A percentile compares a stretch with the other conserved stretches of the same genome.
These are phyloP conservation scores for Nothomitra cinnamomea DNA, from an alignment of 2,329 filamentous ascomycete genomes.

Conservation along the genomic window DNA sequence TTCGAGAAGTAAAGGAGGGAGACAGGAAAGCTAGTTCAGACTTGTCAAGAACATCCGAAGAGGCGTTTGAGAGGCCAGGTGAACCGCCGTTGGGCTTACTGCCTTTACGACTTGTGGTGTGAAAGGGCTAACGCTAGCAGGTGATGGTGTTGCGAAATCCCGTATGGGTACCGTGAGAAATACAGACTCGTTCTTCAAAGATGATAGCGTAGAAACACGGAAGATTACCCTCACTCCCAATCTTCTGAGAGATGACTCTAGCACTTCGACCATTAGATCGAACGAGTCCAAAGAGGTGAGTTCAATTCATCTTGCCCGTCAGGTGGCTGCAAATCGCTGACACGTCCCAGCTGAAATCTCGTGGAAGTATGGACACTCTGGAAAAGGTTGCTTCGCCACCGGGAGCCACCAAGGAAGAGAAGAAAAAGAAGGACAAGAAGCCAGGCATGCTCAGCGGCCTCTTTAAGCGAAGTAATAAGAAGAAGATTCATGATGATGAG, in stretches of 20 bases:
- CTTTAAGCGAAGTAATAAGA: slow-evolving; percentile 46
- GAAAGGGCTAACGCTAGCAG: not conserved
- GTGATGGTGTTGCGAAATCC: slow-evolving; percentile 35
- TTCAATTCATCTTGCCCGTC: not conserved
- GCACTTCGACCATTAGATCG: slow-evolving; percentile 10
- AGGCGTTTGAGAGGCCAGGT: slow-evolving; percentile 38
- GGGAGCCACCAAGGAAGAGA: slow-evolving; percentile 55
- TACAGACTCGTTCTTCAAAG: slow-evolving; percentile 94
- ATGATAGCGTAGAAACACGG: slow-evolving; percentile 85
- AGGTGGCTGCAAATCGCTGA: not conserved
- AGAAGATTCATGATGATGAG: slow-evolving; percentile 20
- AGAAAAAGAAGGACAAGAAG: slow-evolving; percentile 49
- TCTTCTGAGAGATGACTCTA: slow-evolving; percentile 63
- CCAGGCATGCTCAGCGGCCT: slow-evolving; percentile 34
- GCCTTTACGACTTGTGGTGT: slow-evolving; percentile 9
- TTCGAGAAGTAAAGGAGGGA: not conserved
- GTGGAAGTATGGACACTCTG: slow-evolving; percentile 57
- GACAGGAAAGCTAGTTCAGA: not conserved
- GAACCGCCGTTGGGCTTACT: slow-evolving; percentile 8
- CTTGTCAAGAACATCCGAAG: slow-evolving; percentile 43
- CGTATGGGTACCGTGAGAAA: slow-evolving; percentile 77
- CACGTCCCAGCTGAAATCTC: slow-evolving; percentile 27
- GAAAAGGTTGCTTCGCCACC: slow-evolving; percentile 47
- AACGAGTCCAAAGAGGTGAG: slow-evolving; percentile 25
- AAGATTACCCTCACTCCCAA: slow-evolving; percentile 96